Conservation (phyloP, 1,284 basidiomycete genomes). For the Meripilus lineatus region DNA sequence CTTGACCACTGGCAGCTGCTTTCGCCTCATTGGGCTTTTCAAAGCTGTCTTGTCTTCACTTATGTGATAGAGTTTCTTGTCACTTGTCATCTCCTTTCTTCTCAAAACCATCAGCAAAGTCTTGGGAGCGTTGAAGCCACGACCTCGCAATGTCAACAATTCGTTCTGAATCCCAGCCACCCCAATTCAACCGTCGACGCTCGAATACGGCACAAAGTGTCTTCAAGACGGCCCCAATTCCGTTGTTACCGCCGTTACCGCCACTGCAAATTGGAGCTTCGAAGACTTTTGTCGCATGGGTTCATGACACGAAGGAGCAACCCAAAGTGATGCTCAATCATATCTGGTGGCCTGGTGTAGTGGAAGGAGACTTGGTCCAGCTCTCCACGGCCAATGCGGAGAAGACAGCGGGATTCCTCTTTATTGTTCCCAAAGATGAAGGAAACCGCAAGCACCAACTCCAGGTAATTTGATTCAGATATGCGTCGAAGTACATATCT, state of each 20-base stretch:
- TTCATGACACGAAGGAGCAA: slow-evolving; percentile 64
- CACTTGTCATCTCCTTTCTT: too few relatives aligned
- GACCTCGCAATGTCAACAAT: slow-evolving; percentile 47
- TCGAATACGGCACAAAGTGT: slow-evolving; percentile 70
- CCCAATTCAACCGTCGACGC: slow-evolving; percentile 50
- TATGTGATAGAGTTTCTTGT: too few relatives aligned
- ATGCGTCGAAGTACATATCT: neutral
- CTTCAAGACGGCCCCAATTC: slow-evolving; percentile 32
- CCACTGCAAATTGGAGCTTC: slow-evolving; percentile 58
- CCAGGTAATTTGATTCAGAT: slow-evolving; percentile 40
- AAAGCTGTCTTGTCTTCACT: too few relatives aligned
- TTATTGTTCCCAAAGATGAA: slow-evolving; percentile 62
- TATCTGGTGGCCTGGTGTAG: slow-evolving; percentile 67
- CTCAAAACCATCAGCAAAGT: too few relatives aligned
- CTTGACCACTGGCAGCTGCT: too few relatives aligned
- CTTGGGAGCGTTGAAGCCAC: slow-evolving; percentile 2
- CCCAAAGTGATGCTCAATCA: slow-evolving; percentile 62
- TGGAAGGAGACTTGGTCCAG: slow-evolving; percentile 65
- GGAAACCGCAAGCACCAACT: slow-evolving; percentile 53
- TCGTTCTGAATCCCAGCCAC: slow-evolving; percentile 56
- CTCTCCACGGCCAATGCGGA: slow-evolving; percentile 41
- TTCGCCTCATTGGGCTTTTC: too few relatives aligned
- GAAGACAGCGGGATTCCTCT: slow-evolving; percentile 52
- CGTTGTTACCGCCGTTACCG: slow-evolving; percentile 19
- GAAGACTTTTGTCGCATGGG: slow-evolving; percentile 64